Base-by-base conservation (phyloP, 805 yeast species). In the Diddensiella caesifluorescens region DNA sequence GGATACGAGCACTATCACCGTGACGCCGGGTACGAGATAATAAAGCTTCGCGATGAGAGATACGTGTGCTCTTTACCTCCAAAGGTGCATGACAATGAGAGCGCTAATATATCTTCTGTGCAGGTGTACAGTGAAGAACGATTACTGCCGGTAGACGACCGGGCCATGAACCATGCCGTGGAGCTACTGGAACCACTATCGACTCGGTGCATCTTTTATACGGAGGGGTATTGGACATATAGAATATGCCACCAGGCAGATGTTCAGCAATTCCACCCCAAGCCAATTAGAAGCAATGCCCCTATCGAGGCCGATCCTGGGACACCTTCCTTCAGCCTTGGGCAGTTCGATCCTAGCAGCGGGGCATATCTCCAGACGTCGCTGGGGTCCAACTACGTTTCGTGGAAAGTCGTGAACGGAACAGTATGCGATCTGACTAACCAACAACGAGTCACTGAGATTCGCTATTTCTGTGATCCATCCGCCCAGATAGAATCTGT, bases 391-490 rank as follows among this genome's bases (percentile, higher is more conserved):
- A 34, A 22, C 38, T 63, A 49, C 63, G 57, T 46, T 47, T 69
- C 48, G 49, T 66, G 61, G 30, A 48, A 60, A 9, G 56, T 79
- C 56, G 62, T 61, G 45, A 42, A 62, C 57, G 92, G 90, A 5
- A 71, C 72, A 16, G 40, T 63, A 2, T 83, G 92, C 60, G 84
- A 78, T 51, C 55, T 77, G 35, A 79, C 84, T 0, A 68, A 68
- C 2, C 55, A 61, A 21, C 73, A 73, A 2, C 68, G 90, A 39
- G 54, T 65, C 3, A 64, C 75, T 3, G 83, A 79, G 42, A 61
- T 83, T 4, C 71, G 70, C 38, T 80, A 75, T 54, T 64, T 67
- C 26, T 83, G 90, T 57, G 73, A 72, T 44, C 68, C 69, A 2
- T 51, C 53, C 9, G 52, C 55, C 15, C 46, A 46, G 20, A 52